Conservation (phyloP, 495 filamentous ascomycete species). For the Parachaetomium inaequale region DNA sequence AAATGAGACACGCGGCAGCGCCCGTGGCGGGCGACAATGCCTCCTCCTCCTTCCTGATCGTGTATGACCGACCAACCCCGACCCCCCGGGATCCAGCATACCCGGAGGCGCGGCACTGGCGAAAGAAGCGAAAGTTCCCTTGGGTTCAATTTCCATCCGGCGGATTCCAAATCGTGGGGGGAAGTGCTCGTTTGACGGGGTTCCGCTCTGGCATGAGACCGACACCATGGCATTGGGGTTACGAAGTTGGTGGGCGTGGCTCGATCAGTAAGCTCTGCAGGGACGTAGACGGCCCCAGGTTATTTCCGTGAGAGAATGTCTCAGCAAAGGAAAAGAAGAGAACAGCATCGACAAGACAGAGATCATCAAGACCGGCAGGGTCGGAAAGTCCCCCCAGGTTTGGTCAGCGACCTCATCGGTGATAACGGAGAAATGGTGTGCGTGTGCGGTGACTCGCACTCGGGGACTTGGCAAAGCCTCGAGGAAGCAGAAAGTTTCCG, state of each 20-base stretch:
- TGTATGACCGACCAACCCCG: no score
- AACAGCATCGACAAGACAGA: neutral
- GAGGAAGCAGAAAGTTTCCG: no score
- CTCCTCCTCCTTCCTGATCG: no score
- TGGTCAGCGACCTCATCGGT: neutral
- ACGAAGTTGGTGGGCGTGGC: no score
- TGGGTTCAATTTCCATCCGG: neutral
- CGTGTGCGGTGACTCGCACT: neutral
- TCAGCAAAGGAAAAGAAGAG: neutral
- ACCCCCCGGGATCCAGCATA: neutral
- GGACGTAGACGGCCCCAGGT: neutral
- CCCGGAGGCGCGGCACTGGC: neutral
- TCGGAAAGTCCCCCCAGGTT: neutral
- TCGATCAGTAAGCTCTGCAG: slow-evolving; percentile 3
- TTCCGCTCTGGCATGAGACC: neutral
- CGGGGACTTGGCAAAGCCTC: neutral
- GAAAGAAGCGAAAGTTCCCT: neutral
- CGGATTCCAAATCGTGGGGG: neutral
- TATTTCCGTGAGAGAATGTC: neutral
- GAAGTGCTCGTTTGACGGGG: neutral
- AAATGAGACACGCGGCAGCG: neutral
- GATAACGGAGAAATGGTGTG: neutral
- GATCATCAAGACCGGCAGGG: neutral
- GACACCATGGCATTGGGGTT: neutral
- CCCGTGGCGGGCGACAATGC: neutral